Base-by-base conservation (phyloP, 305 asterid genomes). In the Fraxinus sp. region DNA sequence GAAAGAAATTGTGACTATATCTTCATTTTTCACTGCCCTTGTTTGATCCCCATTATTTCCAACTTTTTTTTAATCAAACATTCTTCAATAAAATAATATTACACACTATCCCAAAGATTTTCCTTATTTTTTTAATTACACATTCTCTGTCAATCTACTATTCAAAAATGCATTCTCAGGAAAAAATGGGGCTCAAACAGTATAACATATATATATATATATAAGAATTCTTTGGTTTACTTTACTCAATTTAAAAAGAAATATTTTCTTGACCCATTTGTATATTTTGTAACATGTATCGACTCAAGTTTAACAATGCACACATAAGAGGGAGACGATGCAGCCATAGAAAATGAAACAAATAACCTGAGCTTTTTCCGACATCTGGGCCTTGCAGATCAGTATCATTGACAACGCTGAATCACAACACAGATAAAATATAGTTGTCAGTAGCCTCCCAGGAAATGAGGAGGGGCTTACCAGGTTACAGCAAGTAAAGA, bases 401-500 rank as follows among this genome's bases (percentile, higher is more conserved):
- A 76, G 72, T 83, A 79, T 94, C 98, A 88, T 92, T 97, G 26
- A 91, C 87, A 78, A 95, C 94, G 81, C 99, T 95, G 98, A 79
- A 82, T 74, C 81, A 88, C 88, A 82, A 49, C 39, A 88, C 76
- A 79, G 84, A 84, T 64, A n/a, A 78, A 78, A 28, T 0, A 46
- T 41, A 37, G 37, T 7, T 2, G 44, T 81, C 52, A 74, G 46
- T 64, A 62, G 73, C 39, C 80, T 71, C 80, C 2, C 59, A 49
- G 20, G 20, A 49, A 49, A 49, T 49, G 57, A 13, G n/a, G 57
- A 13, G n/a, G 57, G 59, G 3, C 57, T 46, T 13, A 11, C 59
- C 14, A 3, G 62, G 62, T 55, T 55, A 55, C 8, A 5, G 24
- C 24, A n/a, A 5, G 24, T n/a, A 55, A 24, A 84, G 66, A 78